Percentiles rank a stretch among this genome's conserved stretches.
Evolutionary conservation across 1,284 basidiomycete species (phyloP).

Genomic region (Ganoderma lingzhi): DNA sequence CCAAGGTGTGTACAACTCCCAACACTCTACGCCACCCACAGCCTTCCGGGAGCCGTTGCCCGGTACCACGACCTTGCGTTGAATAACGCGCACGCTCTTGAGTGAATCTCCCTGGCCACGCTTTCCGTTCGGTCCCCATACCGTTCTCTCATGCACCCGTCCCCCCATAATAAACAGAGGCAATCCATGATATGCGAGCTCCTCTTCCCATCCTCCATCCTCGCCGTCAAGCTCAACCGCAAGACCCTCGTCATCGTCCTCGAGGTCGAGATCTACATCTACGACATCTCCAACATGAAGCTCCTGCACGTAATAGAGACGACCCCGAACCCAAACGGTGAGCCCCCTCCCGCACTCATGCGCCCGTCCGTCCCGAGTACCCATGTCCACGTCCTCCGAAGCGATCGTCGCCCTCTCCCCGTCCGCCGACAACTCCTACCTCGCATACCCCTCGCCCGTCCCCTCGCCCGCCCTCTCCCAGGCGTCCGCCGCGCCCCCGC

Average conservation of each 20-base stretch:
- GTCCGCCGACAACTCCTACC: conserved; percentile 94
- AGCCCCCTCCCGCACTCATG: conserved; percentile 23
- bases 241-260: conserved; percentile 96
- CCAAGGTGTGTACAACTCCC: conserved; percentile 71
- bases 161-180: conserved; percentile 59
- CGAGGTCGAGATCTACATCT: conserved; percentile 97
- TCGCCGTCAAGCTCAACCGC: conserved; percentile 96
- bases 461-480: conserved; percentile 77
- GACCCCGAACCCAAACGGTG: conserved; percentile 93
- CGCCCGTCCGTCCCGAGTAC: conserved; percentile 13
- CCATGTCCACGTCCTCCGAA: conserved; percentile 40
- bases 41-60: background rate
- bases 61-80: background rate
- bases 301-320: conserved; percentile 98
- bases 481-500: conserved; percentile 47
- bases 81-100: conserved; percentile 10
- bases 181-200: conserved; percentile 99
- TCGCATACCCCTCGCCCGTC: conserved; percentile 95
- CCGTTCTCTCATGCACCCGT: conserved; percentile 12
- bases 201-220: conserved; percentile 94
- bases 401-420: conserved; percentile 96
- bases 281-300: conserved; percentile 99
- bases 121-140: background rate
- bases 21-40: background rate
- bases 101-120: background rate